Percentiles rank a stretch among this genome's conserved stretches.
phyloP scores from a whole-genome alignment of 805 yeast species.

The Monosporozyma siamensis region DNA sequence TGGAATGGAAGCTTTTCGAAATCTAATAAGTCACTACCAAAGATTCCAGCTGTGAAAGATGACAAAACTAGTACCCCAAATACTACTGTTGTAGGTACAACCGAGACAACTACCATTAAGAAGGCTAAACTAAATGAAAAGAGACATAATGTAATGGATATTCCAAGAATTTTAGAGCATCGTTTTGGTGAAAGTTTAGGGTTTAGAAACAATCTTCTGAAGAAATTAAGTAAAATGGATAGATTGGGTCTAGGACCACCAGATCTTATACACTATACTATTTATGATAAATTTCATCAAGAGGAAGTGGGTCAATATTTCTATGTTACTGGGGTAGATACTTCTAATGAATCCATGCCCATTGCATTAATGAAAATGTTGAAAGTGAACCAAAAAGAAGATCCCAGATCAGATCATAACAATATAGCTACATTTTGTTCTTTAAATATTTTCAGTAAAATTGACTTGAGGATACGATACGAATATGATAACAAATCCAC shows the following conservation, averaged over 20 bases:
- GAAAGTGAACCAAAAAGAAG: conserved; percentile 16
- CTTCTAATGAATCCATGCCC: conserved; percentile 38
- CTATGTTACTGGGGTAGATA: conserved; percentile 39
- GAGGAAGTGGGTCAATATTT: conserved; percentile 46
- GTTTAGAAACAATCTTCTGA: conserved; percentile 16
- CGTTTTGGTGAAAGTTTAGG: conserved; percentile 28
- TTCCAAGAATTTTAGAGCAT: conserved; percentile 24
- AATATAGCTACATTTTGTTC: conserved; percentile 45
- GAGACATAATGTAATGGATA: conserved; percentile 9
- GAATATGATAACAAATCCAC: conserved; percentile 22
- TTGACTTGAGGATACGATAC: conserved; percentile 64
- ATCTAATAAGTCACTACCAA: conserved; percentile 1
- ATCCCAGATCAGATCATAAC: conserved; percentile 11
- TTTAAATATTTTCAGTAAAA: conserved; percentile 62
- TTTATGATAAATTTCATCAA: conserved; percentile 32
- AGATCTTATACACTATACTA: conserved; percentile 46
- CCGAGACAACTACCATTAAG: not conserved
- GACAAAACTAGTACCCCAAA: not conserved
- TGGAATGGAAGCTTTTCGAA: conserved; percentile 6
- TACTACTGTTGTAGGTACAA: not conserved
- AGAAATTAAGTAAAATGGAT: conserved; percentile 11
- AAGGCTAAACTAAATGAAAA: not conserved
- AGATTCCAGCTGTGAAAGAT: not conserved
- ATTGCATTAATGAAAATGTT: conserved; percentile 38
- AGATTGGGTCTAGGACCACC: conserved; percentile 58